Conservation (phyloP, 164 flowering plant genomes). For the Euptelea pleiosperma region DNA sequence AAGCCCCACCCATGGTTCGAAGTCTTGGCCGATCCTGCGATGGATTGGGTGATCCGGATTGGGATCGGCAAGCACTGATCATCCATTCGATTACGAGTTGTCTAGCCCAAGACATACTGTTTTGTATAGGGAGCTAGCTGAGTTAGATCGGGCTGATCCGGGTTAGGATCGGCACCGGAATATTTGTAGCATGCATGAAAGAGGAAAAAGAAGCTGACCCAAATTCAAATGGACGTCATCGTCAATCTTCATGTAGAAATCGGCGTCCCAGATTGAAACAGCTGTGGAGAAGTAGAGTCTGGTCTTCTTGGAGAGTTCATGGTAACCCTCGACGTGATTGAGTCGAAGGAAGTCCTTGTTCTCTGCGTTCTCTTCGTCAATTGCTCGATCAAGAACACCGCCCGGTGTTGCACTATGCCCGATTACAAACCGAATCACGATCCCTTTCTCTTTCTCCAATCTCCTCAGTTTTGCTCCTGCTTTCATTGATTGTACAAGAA, state of each 20-base stretch:
- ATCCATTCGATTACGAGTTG: too few relatives aligned
- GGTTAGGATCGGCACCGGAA: too few relatives aligned
- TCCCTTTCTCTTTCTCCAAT: slow-evolving; percentile 76
- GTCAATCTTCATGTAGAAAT: slow-evolving; percentile 79
- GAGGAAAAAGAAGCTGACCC: slow-evolving; percentile 27
- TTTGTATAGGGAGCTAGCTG: too few relatives aligned
- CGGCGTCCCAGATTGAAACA: slow-evolving; percentile 71
- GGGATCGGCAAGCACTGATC: too few relatives aligned
- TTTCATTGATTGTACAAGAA: too few relatives aligned
- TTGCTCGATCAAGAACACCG: slow-evolving; percentile 54
- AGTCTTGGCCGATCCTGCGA: too few relatives aligned
- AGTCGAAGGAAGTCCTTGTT: slow-evolving; percentile 67
- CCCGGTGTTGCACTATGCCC: slow-evolving; percentile 73
- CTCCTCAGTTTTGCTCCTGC: slow-evolving; percentile 53
- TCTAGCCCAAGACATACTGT: too few relatives aligned
- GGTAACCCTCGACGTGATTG: slow-evolving; percentile 80
- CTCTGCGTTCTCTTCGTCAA: slow-evolving; percentile 62
- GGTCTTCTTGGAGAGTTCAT: slow-evolving; percentile 77
- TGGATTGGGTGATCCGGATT: too few relatives aligned
- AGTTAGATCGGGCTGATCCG: too few relatives aligned
- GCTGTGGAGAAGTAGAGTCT: slow-evolving; percentile 66
- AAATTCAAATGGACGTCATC: slow-evolving; percentile 83
- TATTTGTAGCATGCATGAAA: too few relatives aligned
- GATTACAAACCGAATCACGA: slow-evolving; percentile 72
- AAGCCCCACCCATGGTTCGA: too few relatives aligned